These are phyloP conservation scores for Quercus agrifolia DNA, from an alignment of 306 rosid species.

Conservation along the genomic window DNA sequence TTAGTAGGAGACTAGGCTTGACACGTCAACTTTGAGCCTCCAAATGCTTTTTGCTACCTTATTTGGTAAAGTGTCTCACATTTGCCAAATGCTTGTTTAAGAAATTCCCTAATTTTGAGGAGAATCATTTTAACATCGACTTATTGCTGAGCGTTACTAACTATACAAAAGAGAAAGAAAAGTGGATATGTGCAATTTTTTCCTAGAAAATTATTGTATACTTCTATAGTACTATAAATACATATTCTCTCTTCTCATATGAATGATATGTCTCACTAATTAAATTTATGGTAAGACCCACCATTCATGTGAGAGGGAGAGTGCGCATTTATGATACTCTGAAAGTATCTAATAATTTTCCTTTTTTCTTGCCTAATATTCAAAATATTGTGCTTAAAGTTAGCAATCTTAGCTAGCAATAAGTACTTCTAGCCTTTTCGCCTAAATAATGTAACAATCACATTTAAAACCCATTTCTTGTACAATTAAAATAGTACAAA, in stretches of 20 bases:
- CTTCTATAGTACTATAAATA: too few relatives aligned
- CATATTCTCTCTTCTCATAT: too few relatives aligned
- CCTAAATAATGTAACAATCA: slow-evolving; percentile 9
- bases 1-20: not conserved
- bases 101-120: not conserved
- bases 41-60: not conserved
- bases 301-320: too few relatives aligned
- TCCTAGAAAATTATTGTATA: too few relatives aligned
- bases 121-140: not conserved
- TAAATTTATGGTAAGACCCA: too few relatives aligned
- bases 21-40: slow-evolving; percentile 8
- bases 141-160: not conserved
- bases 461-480: slow-evolving; percentile 17
- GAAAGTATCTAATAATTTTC: not conserved
- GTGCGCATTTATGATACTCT: too few relatives aligned
- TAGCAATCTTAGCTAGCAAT: slow-evolving; percentile 11
- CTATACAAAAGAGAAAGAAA: slow-evolving; percentile 13
- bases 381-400: slow-evolving; percentile 30
- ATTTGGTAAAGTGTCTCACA: not conserved
- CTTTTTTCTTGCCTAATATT: slow-evolving; percentile 4
- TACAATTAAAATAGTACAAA: slow-evolving; percentile 13
- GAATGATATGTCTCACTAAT: too few relatives aligned
- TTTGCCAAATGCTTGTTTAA: not conserved
- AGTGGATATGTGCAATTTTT: slow-evolving; percentile 17
- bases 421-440: slow-evolving; percentile 19